Evolutionary conservation across 495 filamentous ascomycete species (phyloP), one percentile per base, ranked within the genome.

Genomic region (Penicillium daleae): DNA sequence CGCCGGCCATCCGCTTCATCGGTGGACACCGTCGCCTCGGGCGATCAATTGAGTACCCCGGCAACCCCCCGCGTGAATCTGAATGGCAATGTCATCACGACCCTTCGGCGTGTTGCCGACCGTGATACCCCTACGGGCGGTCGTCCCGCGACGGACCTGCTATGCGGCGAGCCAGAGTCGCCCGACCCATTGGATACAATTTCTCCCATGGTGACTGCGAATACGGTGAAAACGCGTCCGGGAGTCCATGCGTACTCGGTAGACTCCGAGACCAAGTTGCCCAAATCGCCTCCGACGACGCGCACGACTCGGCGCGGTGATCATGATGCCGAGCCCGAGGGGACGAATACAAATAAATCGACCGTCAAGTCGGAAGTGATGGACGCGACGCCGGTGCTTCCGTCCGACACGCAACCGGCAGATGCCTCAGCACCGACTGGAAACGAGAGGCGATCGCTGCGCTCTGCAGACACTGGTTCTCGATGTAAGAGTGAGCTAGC

Each of bases 401-500:
- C 46, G 37, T 37, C 42, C 29, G 55, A 31, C 12, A 35, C 9
- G 26, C 33, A 32, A 21, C 33, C 60, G 12, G 53, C 42, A 15
- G 51, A 51, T 37, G 39, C 54, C 21, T 27, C 58, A 7, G 55
- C 35, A 5, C 31, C 51, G 21, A 59, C 56, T 31, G 50, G 48
- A 7, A 50, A 59, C 29, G 77, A 78, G 49, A 79, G 81, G 63
- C 77, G 82, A 58, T 80, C 76, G 27, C 68, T 85, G 32, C 80
- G 82, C 39, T 85, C 82, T 39, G 76, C 81, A 33, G 82, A 82
- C 65, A 78, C 75, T 24, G 79, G 80, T 7, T 79, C 80, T 42
- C 72, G 91, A 60, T 87, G 91, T 71, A 93, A 93, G 81, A 96
- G 92, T 76, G 93, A 97, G 69, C 81, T 97, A 29, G 88, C 92